Evolutionary conservation across 1,284 basidiomycete species (phyloP).

Genomic region (Ceratobasidium theobromae): DNA sequence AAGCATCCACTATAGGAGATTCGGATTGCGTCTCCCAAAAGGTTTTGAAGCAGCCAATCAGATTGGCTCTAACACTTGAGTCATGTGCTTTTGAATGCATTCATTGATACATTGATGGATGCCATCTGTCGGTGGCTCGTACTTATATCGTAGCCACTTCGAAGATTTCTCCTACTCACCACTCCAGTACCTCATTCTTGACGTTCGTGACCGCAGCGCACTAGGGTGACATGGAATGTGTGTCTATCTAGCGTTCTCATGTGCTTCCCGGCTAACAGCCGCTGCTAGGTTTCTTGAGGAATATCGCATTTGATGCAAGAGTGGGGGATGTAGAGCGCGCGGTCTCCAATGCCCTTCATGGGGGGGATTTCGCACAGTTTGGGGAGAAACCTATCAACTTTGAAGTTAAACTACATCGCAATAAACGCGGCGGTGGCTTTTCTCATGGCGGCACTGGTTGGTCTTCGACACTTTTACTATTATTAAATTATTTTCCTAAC

Average conservation of each 20-base stretch:
- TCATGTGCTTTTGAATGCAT: no score
- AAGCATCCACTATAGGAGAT: no score
- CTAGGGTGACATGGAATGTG: constrained; percentile 7
- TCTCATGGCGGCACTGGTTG: constrained; percentile 48
- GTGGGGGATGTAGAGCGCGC: not conserved
- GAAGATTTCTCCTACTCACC: not conserved
- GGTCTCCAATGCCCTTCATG: constrained; percentile 20
- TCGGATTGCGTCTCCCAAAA: no score
- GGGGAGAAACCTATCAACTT: constrained; percentile 50
- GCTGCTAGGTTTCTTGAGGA: constrained; percentile 7
- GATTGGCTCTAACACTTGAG: not conserved
- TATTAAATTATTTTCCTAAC: not conserved
- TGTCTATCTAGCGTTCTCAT: not conserved
- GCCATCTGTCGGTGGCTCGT: not conserved
- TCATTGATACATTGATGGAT: not conserved
- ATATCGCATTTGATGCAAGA: constrained; percentile 8
- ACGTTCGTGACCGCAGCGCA: not conserved
- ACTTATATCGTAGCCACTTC: constrained; percentile 3
- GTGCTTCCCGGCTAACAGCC: not conserved
- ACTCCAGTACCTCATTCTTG: not conserved
- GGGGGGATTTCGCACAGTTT: constrained; percentile 16
- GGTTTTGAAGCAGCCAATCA: not conserved
- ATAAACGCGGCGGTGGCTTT: constrained; percentile 50
- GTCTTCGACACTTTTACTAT: not conserved
- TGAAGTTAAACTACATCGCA: constrained; percentile 52